phyloP scores from a whole-genome alignment of 2,329 filamentous ascomycete species.

The Pestalotiopsis sp. region DNA sequence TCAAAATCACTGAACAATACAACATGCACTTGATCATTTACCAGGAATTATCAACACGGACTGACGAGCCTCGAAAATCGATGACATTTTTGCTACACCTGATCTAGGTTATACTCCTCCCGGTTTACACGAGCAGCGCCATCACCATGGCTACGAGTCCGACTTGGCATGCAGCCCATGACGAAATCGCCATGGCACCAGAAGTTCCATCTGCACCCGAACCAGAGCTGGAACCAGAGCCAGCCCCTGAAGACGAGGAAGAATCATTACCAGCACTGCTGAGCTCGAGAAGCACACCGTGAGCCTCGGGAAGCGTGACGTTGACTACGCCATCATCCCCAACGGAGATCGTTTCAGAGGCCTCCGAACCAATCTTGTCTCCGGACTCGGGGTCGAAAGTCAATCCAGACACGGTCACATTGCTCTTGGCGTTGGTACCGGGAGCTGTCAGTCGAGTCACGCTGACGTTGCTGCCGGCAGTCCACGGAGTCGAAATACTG shows the following conservation, averaged over 20 bases:
- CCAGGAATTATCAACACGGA: neutral
- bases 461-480: slow-evolving; percentile 22
- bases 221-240: neutral
- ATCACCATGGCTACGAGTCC: neutral
- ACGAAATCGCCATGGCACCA: neutral
- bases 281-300: slow-evolving; percentile 35
- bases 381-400: slow-evolving; percentile 33
- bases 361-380: slow-evolving; percentile 21
- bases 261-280: neutral
- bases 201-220: neutral
- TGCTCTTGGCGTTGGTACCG: slow-evolving; percentile 39
- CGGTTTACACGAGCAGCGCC: neutral
- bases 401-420: slow-evolving; percentile 33
- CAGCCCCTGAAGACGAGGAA: neutral
- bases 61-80: neutral
- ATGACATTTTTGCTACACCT: neutral
- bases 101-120: neutral
- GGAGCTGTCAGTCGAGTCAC: slow-evolving; percentile 32
- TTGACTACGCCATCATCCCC: slow-evolving; percentile 27
- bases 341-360: slow-evolving; percentile 27
- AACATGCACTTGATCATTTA: too few relatives aligned
- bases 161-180: neutral
- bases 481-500: slow-evolving; percentile 33
- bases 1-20: neutral
- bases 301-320: slow-evolving; percentile 29